These are phyloP conservation scores for Arabidopsis arenosa DNA, from an alignment of 345 rosid genomes.

Conservation along the genomic window DNA sequence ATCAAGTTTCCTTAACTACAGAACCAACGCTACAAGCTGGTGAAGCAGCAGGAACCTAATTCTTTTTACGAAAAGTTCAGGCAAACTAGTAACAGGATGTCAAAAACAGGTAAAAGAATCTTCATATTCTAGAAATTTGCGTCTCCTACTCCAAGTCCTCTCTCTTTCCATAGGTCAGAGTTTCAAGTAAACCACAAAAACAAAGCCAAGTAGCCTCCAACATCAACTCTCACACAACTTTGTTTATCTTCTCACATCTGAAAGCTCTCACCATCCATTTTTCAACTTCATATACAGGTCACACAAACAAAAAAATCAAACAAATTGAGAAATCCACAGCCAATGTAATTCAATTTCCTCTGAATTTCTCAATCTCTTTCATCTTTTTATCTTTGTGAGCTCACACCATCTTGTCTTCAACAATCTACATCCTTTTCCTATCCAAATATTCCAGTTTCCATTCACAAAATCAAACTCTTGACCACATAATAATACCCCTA, in stretches of 20 bases:
- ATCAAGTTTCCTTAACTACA: constrained; percentile 11
- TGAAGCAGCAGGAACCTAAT: neutral
- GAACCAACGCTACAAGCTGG: constrained; percentile 4
- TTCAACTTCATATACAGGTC: neutral
- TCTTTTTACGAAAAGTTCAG: neutral
- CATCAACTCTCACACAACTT: neutral
- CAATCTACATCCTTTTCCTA: neutral
- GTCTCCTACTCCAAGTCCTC: neutral
- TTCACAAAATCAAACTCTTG: neutral
- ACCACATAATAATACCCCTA: neutral
- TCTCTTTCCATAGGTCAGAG: neutral
- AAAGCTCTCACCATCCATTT: neutral
- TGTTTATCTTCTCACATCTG: neutral
- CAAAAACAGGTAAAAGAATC: neutral
- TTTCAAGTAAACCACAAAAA: neutral
- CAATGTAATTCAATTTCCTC: neutral
- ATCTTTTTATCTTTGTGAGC: neutral
- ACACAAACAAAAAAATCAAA: neutral
- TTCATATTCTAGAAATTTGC: neutral
- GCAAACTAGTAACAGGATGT: neutral
- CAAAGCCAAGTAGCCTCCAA: neutral
- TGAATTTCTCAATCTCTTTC: constrained; percentile 1
- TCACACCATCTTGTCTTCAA: neutral
- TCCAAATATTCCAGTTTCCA: neutral
- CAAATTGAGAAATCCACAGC: constrained; percentile 9